phyloP scores from a whole-genome alignment of 1,139 yeast species.

The Yamadazyma jaroonii region DNA sequence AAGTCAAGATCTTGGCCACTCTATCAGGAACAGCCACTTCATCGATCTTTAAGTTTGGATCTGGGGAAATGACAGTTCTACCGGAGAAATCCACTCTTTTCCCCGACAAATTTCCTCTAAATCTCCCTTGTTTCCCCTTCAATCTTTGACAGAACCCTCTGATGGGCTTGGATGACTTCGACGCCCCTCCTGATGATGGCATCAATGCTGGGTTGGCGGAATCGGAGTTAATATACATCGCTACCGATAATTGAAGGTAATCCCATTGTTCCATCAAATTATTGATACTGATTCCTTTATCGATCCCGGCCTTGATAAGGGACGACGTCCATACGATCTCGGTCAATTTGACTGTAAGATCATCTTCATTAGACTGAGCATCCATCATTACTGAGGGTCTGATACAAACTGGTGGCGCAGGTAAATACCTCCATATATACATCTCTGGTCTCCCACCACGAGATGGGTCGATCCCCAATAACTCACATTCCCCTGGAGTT shows the following conservation, averaged over 20 bases:
- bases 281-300: slow-evolving; percentile 88
- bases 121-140: slow-evolving; percentile 98
- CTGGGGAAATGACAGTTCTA: slow-evolving; percentile 98
- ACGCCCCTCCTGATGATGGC: slow-evolving; percentile 59
- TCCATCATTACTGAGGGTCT: slow-evolving; percentile 96
- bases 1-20: slow-evolving; percentile 92
- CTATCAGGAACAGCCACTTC: slow-evolving; percentile 98
- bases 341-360: slow-evolving; percentile 89
- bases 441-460: slow-evolving; percentile 93
- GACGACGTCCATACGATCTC: slow-evolving; percentile 97
- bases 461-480: slow-evolving; percentile 85
- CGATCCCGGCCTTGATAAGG: slow-evolving; percentile 88
- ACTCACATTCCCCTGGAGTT: slow-evolving; percentile 83
- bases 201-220: slow-evolving; percentile 80
- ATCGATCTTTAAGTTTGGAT: slow-evolving; percentile 90
- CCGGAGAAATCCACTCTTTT: slow-evolving; percentile 99
- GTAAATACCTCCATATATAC: slow-evolving; percentile 94
- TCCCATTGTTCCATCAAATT: slow-evolving; percentile 99
- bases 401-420: slow-evolving; percentile 98
- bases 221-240: slow-evolving; percentile 96
- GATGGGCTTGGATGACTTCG: slow-evolving; percentile 72
- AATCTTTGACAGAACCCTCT: slow-evolving; percentile 96
- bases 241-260: slow-evolving; percentile 88
- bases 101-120: slow-evolving; percentile 96
- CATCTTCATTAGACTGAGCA: slow-evolving; percentile 95